Conservation (phyloP, 176 grass and related monocot genomes). For the Lolium multiflorum region DNA sequence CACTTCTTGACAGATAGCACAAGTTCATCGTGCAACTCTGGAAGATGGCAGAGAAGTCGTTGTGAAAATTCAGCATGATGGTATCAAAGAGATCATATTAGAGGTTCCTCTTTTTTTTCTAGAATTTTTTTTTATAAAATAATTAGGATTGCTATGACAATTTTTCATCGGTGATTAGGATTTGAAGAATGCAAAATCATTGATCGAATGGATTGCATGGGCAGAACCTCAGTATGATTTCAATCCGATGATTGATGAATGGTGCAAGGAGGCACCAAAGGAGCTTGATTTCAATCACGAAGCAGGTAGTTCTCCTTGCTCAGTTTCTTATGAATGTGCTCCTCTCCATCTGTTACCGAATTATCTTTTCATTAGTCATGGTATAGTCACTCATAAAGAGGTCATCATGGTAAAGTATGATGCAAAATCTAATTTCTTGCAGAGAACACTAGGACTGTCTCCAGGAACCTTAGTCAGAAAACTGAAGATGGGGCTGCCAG, state of each 20-base stretch:
- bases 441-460: conserved; percentile 91
- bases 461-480: conserved; percentile 64
- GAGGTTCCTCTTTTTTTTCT: conserved; percentile 69
- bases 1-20: conserved; percentile 78
- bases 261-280: conserved; percentile 94
- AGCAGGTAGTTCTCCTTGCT: conserved; percentile 70
- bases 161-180: conserved; percentile 63
- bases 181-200: conserved; percentile 96
- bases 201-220: conserved; percentile 98
- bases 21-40: conserved; percentile 92
- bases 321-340: conserved; percentile 2
- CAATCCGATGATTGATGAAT: conserved; percentile 96
- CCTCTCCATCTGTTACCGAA: not conserved
- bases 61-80: conserved; percentile 97
- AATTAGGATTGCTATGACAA: conserved; percentile 11
- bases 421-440: conserved; percentile 36
- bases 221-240: conserved; percentile 94
- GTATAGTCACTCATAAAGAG: conserved; percentile 8
- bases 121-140: conserved; percentile 11
- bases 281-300: conserved; percentile 99
- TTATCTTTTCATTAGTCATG: conserved; percentile 14
- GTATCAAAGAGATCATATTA: conserved; percentile 93
- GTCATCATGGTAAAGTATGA: conserved; percentile 20
- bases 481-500: conserved; percentile 31
- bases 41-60: conserved; percentile 89